Base-by-base conservation (phyloP, 305 asterid genomes). In the Fraxinus latifolia region DNA sequence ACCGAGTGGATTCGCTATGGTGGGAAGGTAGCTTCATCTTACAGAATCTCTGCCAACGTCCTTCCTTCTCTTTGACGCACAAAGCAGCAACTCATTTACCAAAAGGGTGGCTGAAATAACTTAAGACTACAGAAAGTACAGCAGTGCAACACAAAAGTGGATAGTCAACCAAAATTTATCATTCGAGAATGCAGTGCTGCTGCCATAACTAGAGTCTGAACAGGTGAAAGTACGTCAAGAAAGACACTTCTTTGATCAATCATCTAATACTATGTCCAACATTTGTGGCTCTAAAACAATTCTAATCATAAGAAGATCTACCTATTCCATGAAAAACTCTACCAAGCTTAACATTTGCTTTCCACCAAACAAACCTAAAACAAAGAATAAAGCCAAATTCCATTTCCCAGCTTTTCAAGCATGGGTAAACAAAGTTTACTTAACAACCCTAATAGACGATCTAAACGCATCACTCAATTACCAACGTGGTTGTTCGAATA, bases 301-400 rank as follows among this genome's bases (percentile, higher is more conserved):
- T 70, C 34, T 32, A 71, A 71, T 23, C 47, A n/a, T 6, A 71
- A 32, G 76, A 21, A 33, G 47, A 32, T 71, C 76, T 8, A 17
- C 27, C 76, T 33, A 33, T 71, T 71, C 76, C 76, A 33, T 7
- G 9, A n/a, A 27, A 33, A 71, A 33, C 76, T 71, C 25, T 15
- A 31, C 76, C 76, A n/a, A 71, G 44, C 76, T 71, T 33, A 37
- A 33, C 42, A 33, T 33, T 33, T 32, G 76, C 27, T n/a, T 71
- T 71, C 76, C 76, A 33, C 76, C 76, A 71, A 33, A 33, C 76
- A n/a, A 71, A 3, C 76, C 76, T 71, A 71, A 67, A 32, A 71
- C 76, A 70, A 70, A 70, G 7, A 71, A 33, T 33, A 71, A 17
- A 14, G 50, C 76, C 27, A 71, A 33, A 71, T 71, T 71, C 76